These are phyloP conservation scores for Colletotrichum liaoningense DNA, from an alignment of 2,329 filamentous ascomycete species.

Conservation along the genomic window DNA sequence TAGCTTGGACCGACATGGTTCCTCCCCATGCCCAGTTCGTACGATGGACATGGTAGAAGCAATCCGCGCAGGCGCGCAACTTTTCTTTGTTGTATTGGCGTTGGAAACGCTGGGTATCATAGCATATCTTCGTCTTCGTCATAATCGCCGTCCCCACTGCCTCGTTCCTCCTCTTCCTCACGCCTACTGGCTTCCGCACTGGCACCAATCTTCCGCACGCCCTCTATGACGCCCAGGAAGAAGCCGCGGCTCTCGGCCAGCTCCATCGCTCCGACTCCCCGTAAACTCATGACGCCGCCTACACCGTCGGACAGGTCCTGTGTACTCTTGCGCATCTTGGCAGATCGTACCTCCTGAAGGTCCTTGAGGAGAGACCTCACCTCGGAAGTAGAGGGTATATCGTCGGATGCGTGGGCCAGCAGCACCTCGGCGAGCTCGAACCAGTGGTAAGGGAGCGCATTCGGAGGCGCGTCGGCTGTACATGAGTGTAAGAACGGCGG, in stretches of 20 bases:
- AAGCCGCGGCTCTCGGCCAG: conserved; percentile 88
- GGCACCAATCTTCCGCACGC: conserved; percentile 83
- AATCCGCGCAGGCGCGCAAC: background rate
- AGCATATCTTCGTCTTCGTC: conserved; percentile 67
- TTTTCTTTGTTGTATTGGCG: background rate
- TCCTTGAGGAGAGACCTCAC: conserved; percentile 83
- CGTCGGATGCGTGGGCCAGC: conserved; percentile 85
- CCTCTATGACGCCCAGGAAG: conserved; percentile 87
- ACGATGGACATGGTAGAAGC: background rate
- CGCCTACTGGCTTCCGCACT: conserved; percentile 81
- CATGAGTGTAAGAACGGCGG: conserved; percentile 85
- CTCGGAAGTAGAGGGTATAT: conserved; percentile 78
- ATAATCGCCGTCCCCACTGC: conserved; percentile 72
- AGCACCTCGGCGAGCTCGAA: conserved; percentile 90
- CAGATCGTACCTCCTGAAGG: conserved; percentile 86
- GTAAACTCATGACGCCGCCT: conserved; percentile 75
- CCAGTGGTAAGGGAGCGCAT: conserved; percentile 93
- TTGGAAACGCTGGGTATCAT: conserved; percentile 28
- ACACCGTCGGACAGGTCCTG: conserved; percentile 77
- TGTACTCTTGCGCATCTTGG: conserved; percentile 85
- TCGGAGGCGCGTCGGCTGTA: conserved; percentile 74
- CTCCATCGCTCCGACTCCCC: conserved; percentile 92
- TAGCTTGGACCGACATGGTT: background rate
- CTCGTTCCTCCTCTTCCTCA: conserved; percentile 79
- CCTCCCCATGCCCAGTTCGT: background rate